Evolutionary conservation across 306 rosid species (phyloP).

Genomic region (Pachyrhizus erosus): DNA sequence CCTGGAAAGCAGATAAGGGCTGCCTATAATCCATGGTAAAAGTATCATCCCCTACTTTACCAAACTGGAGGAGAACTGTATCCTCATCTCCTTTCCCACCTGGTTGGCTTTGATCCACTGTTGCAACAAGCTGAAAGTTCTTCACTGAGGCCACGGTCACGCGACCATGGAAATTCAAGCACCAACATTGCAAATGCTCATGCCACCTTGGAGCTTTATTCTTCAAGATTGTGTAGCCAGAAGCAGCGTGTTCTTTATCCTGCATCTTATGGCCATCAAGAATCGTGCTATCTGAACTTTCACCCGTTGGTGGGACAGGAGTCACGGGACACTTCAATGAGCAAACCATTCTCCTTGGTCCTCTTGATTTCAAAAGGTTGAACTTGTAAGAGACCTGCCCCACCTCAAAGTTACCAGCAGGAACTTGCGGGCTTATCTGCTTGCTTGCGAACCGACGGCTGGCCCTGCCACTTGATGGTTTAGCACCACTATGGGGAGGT

Average conservation of each 20-base stretch:
- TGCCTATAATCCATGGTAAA: slow-evolving; percentile 98
- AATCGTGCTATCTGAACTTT: slow-evolving; percentile 45
- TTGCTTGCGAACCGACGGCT: slow-evolving; percentile 95
- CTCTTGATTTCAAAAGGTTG: slow-evolving; percentile 96
- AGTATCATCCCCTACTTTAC: slow-evolving; percentile 90
- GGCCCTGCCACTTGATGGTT: slow-evolving; percentile 72
- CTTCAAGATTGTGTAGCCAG: slow-evolving; percentile 70
- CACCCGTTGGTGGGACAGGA: slow-evolving; percentile 61
- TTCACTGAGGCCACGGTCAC: slow-evolving; percentile 95
- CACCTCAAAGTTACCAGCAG: slow-evolving; percentile 91
- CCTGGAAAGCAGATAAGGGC: slow-evolving; percentile 96
- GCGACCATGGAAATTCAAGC: slow-evolving; percentile 98
- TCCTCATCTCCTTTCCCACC: slow-evolving; percentile 96
- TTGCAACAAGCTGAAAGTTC: slow-evolving; percentile 93
- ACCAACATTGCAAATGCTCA: slow-evolving; percentile 96
- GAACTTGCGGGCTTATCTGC: slow-evolving; percentile 98
- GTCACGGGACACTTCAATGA: slow-evolving; percentile 52
- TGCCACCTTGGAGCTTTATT: slow-evolving; percentile 99
- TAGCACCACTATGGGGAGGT: slow-evolving; percentile 92
- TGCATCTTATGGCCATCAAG: slow-evolving; percentile 44
- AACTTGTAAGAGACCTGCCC: slow-evolving; percentile 93
- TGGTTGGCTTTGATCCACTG: slow-evolving; percentile 83
- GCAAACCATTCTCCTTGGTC: slow-evolving; percentile 97
- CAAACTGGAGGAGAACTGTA: slow-evolving; percentile 90
- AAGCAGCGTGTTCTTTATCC: slow-evolving; percentile 44